Conservation (phyloP, 2,329 filamentous ascomycete species). For the Alternaria sp. region DNA sequence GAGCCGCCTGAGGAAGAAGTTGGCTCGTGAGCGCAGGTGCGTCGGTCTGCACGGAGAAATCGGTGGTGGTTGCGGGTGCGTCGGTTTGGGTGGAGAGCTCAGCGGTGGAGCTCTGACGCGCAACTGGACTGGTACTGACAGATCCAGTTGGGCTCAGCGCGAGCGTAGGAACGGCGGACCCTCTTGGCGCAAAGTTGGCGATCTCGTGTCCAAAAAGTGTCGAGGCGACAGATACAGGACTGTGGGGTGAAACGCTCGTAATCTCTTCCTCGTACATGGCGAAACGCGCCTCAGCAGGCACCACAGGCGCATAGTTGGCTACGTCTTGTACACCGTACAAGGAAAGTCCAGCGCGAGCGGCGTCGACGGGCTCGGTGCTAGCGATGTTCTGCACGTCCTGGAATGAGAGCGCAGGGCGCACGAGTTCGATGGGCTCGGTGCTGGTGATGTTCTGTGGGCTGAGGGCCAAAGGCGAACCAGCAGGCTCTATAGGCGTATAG, state of each 20-base stretch:
- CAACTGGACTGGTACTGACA: slow-evolving; percentile 3
- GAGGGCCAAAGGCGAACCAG: neutral
- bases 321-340: neutral
- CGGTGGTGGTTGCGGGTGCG: neutral
- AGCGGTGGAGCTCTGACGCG: neutral
- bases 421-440: neutral
- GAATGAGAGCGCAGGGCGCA: neutral
- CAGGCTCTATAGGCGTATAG: neutral
- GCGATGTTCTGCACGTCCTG: neutral
- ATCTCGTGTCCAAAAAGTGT: neutral
- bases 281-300: neutral
- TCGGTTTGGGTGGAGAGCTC: slow-evolving; percentile 11
- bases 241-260: neutral
- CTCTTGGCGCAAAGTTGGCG: neutral
- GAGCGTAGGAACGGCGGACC: neutral
- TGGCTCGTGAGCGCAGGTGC: neutral
- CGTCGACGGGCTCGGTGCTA: neutral
- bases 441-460: neutral
- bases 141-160: slow-evolving; percentile 2
- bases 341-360: neutral
- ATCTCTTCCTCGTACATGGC: neutral
- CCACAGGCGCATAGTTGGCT: neutral
- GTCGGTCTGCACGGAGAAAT: slow-evolving; percentile 8
- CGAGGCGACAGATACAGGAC: neutral
- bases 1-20: neutral